Conservation (phyloP, 2,329 filamentous ascomycete genomes). For the Clonostachys sp. region DNA sequence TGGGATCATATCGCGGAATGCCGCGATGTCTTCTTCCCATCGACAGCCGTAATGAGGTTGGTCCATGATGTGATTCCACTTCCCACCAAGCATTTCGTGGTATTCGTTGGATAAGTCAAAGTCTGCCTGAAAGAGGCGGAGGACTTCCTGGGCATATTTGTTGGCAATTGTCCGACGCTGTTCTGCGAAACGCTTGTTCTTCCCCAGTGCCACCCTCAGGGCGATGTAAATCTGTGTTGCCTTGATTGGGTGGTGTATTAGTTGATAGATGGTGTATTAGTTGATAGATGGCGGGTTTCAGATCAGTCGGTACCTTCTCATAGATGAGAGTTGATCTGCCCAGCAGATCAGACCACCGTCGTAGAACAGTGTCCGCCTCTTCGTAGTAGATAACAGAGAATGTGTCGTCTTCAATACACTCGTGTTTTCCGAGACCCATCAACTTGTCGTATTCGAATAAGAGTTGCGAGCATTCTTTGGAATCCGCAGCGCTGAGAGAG, state of each 20-base stretch:
- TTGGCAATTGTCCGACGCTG: conserved; percentile 43
- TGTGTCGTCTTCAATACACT: conserved; percentile 10
- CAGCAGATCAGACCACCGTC: conserved; percentile 24
- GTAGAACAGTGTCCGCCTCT: conserved; percentile 53
- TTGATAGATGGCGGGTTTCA: conserved; percentile 49
- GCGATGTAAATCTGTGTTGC: conserved; percentile 47
- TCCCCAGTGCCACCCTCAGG: conserved; percentile 25
- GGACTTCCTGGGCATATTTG: conserved; percentile 5
- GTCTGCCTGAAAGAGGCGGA: conserved; percentile 37
- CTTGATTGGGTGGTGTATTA: conserved; percentile 50
- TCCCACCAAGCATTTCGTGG: conserved; percentile 36
- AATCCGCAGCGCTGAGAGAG: conserved; percentile 34
- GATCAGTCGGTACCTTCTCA: conserved; percentile 42
- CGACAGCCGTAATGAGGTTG: conserved; percentile 41
- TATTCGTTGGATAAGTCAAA: conserved; percentile 34
- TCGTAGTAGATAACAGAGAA: conserved; percentile 52
- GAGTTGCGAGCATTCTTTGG: conserved; percentile 38
- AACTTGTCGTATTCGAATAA: conserved; percentile 36
- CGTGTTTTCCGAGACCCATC: conserved; percentile 25
- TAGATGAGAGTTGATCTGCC: conserved; percentile 36
- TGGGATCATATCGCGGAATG: conserved; percentile 47
- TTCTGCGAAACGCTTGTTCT: conserved; percentile 37
- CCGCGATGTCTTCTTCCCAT: conserved; percentile 48
- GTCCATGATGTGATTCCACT: conserved; percentile 52
- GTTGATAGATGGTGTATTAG: conserved; percentile 52